These are phyloP conservation scores for Rhododendron simsii DNA, from an alignment of 148 eudicot genomes.

Conservation along the genomic window DNA sequence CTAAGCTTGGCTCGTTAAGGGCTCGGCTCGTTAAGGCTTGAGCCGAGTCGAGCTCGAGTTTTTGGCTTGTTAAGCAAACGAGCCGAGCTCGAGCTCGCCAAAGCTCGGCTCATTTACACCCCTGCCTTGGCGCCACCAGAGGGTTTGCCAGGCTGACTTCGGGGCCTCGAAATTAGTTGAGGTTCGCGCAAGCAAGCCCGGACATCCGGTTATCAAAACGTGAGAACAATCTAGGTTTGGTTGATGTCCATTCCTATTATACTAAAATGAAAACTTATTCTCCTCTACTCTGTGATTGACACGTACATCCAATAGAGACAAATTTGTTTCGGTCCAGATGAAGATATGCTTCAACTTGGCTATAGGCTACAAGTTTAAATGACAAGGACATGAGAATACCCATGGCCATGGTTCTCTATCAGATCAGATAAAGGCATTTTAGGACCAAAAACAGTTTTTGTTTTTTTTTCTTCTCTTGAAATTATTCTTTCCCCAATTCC, in stretches of 20 bases:
- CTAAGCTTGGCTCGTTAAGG: too few species aligned
- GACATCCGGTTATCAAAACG: not conserved
- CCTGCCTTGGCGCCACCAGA: accelerated
- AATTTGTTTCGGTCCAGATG: not conserved
- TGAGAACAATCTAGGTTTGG: not conserved
- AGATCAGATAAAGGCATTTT: not conserved
- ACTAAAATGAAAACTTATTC: not conserved
- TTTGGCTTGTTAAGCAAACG: too few species aligned
- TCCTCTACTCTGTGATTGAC: not conserved
- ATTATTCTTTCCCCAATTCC: not conserved
- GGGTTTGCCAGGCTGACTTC: not conserved
- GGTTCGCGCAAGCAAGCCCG: not conserved
- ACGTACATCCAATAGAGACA: not conserved
- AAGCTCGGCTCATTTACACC: too few species aligned
- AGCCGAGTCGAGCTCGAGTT: too few species aligned
- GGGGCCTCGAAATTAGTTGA: not conserved
- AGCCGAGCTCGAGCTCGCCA: too few species aligned
- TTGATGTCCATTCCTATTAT: not conserved
- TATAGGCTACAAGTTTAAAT: not conserved
- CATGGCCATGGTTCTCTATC: not conserved
- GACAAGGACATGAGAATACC: not conserved
- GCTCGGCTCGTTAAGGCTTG: too few species aligned
- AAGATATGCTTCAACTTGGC: not conserved
- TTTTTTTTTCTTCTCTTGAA: not conserved
- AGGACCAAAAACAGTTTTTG: not conserved